phyloP scores from a whole-genome alignment of 208 protist genomes.

The Leishmania arabica region DNA sequence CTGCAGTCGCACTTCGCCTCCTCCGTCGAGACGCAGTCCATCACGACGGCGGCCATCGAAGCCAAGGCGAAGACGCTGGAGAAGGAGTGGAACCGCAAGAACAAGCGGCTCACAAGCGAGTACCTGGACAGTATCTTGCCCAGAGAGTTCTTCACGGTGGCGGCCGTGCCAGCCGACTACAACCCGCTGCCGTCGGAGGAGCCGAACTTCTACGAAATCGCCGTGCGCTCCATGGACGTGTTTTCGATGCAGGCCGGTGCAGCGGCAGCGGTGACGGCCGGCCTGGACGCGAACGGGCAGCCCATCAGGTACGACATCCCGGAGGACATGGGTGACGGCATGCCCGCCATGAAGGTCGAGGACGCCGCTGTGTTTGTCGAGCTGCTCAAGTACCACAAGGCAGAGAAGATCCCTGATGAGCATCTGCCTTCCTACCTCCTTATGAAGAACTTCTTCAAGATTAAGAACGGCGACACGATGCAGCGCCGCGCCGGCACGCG shows the following conservation, averaged over 20 bases:
- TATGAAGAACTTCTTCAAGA: slow-evolving; percentile 98
- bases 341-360: slow-evolving; percentile 97
- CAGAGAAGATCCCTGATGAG: slow-evolving; percentile 86
- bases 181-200: slow-evolving; percentile 74
- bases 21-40: slow-evolving; percentile 51
- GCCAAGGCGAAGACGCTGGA: slow-evolving; percentile 75
- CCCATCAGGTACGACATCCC: slow-evolving; percentile 81
- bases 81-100: slow-evolving; percentile 83
- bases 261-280: slow-evolving; percentile 28
- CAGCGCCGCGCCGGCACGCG: slow-evolving; percentile 97
- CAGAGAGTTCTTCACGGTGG: slow-evolving; percentile 69
- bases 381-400: slow-evolving; percentile 93
- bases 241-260: slow-evolving; percentile 38
- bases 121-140: slow-evolving; percentile 75
- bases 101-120: slow-evolving; percentile 84
- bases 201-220: slow-evolving; percentile 91
- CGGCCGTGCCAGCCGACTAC: slow-evolving; percentile 79
- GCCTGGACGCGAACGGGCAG: slow-evolving; percentile 37
- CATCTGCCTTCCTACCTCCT: slow-evolving; percentile 95
- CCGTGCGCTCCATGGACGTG: slow-evolving; percentile 64
- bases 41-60: slow-evolving; percentile 75
- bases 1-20: slow-evolving; percentile 81
- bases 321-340: slow-evolving; percentile 81
- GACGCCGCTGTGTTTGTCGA: slow-evolving; percentile 97
- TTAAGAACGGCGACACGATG: slow-evolving; percentile 99